Evolutionary conservation across 2,329 filamentous ascomycete species (phyloP).

Genomic region (Stachybotrys chartarum): DNA sequence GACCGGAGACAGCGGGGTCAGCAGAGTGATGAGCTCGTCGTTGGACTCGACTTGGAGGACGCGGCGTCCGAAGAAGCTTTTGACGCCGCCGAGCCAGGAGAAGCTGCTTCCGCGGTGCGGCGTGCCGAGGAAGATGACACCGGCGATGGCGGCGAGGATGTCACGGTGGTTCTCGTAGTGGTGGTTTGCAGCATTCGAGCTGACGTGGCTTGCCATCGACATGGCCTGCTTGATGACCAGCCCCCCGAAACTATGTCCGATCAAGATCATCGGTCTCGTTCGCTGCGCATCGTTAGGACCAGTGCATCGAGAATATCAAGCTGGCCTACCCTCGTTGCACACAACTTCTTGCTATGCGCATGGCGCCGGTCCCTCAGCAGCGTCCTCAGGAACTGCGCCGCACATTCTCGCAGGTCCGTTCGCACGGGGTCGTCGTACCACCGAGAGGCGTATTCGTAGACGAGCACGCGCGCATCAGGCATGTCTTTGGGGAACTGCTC

Average conservation of each 20-base stretch:
- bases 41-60: not conserved
- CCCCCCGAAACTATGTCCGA: not conserved
- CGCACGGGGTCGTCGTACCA: slow-evolving; percentile 1
- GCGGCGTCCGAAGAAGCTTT: not conserved
- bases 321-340: not conserved
- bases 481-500: slow-evolving; percentile 2
- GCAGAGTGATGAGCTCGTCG: not conserved
- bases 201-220: not conserved
- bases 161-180: not conserved
- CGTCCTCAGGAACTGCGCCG: not conserved
- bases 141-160: not conserved
- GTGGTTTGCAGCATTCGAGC: not conserved
- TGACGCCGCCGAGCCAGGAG: not conserved
- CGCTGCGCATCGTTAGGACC: not conserved
- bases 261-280: not conserved
- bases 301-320: not conserved
- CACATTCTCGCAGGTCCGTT: not conserved
- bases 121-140: slow-evolving; percentile 1
- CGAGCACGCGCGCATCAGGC: slow-evolving; percentile 1
- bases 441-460: not conserved
- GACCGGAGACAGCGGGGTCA: not conserved
- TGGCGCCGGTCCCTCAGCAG: not conserved
- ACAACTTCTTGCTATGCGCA: not conserved
- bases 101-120: not conserved
- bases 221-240: slow-evolving; percentile 1